Base-by-base conservation (phyloP, 495 filamentous ascomycete genomes). In the Beverwykella pulmonaria region DNA sequence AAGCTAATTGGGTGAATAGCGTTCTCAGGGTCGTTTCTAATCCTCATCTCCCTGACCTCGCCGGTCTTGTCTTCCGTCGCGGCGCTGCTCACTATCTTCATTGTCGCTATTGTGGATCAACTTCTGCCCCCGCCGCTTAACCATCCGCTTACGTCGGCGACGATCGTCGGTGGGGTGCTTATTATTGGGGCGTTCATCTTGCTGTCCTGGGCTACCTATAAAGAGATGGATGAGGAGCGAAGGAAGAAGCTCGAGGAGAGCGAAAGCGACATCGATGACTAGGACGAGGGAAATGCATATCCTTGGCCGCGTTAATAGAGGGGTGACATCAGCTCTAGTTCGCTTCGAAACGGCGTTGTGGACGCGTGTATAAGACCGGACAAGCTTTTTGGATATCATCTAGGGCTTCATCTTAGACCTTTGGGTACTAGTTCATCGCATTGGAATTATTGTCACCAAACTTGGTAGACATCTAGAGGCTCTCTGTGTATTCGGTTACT, bases 101-200 rank as follows among this genome's bases (percentile, higher is more conserved):
- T 97, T 55, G 93, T 98, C 1, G 93, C 93, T 0, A 82, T 97
- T 39, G 89, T 88, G 34, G 94, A 98, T 75, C 96, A 93, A 90
- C 71, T 91, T 49, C 80, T 89, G 62, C 93, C 90, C 1, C 73
- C 73, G 23, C 78, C 78, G 22, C 62, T 80, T n/a, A 92, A 92
- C 25, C 81, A 86, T 59, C 86, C 89, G 0, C 81, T 97, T 27
- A 89, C 87, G 48, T 73, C 81, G 1, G 88, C 92, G 0, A 88
- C 93, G 3, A 82, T 98, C 2, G 72, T 85, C 10, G 94, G 94
- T n/a, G 93, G 94, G 1, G 62, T 91, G 25, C 73, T 97, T 59
- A 98, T 98, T 72, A 89, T 95, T 64, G 81, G 78, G 0, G 94
- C 94, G 0, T 98, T 98, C 73, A 79, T 87, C 34, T 79, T 97